Base-by-base conservation (phyloP, 768 basidiomycete species). In the Mycena alexandri region DNA sequence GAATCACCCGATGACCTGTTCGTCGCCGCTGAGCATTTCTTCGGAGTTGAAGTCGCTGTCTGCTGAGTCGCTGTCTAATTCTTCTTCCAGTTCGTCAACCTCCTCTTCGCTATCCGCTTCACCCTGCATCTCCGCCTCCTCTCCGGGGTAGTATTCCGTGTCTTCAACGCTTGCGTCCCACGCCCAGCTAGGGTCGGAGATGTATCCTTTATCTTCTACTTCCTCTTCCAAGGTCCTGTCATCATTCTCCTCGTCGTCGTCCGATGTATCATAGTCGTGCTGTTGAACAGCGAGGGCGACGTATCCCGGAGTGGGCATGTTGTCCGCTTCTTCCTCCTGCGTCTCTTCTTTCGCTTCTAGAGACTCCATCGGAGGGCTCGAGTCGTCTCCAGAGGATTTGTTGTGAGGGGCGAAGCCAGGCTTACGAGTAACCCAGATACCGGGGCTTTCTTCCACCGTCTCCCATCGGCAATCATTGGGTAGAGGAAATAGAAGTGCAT, bases 341-440 rank as follows among this genome's bases (percentile, higher is more conserved):
- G 38, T 38, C 14, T 14, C 38, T 38, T 38, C 38, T 29, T 29
- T 29, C 29, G 29, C 29, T n/a, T n/a, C n/a, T n/a, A n/a, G n/a
- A n/a, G n/a, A n/a, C 11, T 38, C 38, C 38, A 38, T 38, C 10
- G 14, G 38, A 38, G 38, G 10, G 10, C 14, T 14, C 38, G 38
- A 38, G 11, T 38, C 38, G 38, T 10, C 10, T 10, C 2, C 38
- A 14, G 38, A 10, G 38, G 38, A 62, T 16, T 54, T 51, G 21
- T 59, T 6, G 4, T 6, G 25, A 8, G 42, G 61, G 24, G n/a
- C n/a, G n/a, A n/a, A n/a, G n/a, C n/a, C n/a, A n/a, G n/a, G n/a
- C n/a, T n/a, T 24, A 29, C 74, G 71, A 13, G 79, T 79, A 11
- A 78, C 75, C 80, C 81, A 80, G n/a, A 75, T 70, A 1, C 77